Evolutionary conservation across 2,329 filamentous ascomycete genomes (phyloP).

Genomic region (Calonectria leucothoes): DNA sequence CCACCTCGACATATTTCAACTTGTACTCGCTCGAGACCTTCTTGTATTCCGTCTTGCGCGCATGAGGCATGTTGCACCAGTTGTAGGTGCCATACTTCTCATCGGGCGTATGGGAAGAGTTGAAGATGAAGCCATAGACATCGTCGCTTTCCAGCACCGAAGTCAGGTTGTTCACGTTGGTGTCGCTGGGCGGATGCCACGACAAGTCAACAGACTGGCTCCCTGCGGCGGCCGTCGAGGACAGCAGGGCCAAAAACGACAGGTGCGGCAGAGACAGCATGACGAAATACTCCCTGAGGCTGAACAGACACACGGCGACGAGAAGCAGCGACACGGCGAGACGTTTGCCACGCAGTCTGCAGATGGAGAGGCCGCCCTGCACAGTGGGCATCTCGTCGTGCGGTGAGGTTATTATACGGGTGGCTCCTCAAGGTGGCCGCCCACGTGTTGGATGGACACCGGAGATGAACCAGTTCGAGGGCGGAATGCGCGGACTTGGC

Average conservation of each 20-base stretch:
- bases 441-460: background rate
- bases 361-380: constrained; percentile 1
- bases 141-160: constrained; percentile 69
- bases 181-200: constrained; percentile 70
- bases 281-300: constrained; percentile 22
- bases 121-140: constrained; percentile 80
- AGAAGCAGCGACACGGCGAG: constrained; percentile 17
- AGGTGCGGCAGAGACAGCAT: constrained; percentile 27
- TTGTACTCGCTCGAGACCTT: constrained; percentile 66
- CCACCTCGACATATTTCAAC: constrained; percentile 80
- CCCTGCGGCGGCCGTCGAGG: constrained; percentile 19
- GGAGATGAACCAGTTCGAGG: background rate
- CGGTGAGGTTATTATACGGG: background rate
- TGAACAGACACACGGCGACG: constrained; percentile 2
- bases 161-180: constrained; percentile 70
- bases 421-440: background rate
- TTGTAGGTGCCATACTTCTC: constrained; percentile 75
- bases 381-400: background rate
- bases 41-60: constrained; percentile 74
- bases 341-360: constrained; percentile 8
- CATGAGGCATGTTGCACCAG: constrained; percentile 91
- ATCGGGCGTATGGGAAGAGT: constrained; percentile 70
- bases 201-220: constrained; percentile 50
- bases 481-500: background rate
- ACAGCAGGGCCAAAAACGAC: constrained; percentile 28